Evolutionary conservation across 2,329 filamentous ascomycete genomes (phyloP).

Genomic region (Thermoascus crustaceus): DNA sequence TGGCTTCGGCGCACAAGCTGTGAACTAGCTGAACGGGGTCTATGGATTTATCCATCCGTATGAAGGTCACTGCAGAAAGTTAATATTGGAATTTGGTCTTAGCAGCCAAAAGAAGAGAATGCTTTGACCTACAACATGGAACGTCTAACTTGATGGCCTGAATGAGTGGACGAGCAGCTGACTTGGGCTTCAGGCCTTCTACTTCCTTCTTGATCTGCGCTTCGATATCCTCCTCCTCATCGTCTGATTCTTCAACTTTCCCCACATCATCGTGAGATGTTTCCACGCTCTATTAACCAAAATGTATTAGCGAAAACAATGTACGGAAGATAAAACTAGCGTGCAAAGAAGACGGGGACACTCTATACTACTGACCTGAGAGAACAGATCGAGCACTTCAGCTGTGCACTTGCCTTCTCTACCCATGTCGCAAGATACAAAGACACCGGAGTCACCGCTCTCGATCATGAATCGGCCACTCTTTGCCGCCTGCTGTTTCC

Average conservation of each 20-base stretch:
- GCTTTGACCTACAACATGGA: slow-evolving; percentile 35
- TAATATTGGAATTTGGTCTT: slow-evolving; percentile 8
- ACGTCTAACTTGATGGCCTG: slow-evolving; percentile 47
- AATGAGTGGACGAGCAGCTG: slow-evolving; percentile 41
- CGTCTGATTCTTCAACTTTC: slow-evolving; percentile 21
- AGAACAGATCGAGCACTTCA: slow-evolving; percentile 51
- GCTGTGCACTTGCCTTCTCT: slow-evolving; percentile 52
- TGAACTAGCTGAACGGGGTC: slow-evolving; percentile 55
- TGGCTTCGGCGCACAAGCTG: slow-evolving; percentile 49
- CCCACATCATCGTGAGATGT: slow-evolving; percentile 7
- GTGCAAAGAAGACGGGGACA: slow-evolving; percentile 4
- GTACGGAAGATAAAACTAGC: slow-evolving; percentile 6
- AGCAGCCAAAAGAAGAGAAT: slow-evolving; percentile 4
- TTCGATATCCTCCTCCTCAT: slow-evolving; percentile 49
- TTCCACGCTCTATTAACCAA: slow-evolving; percentile 12
- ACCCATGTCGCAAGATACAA: slow-evolving; percentile 55
- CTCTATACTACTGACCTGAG: slow-evolving; percentile 36
- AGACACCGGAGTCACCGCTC: slow-evolving; percentile 52
- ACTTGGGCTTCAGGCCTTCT: slow-evolving; percentile 43
- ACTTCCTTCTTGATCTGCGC: slow-evolving; percentile 53
- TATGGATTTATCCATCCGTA: slow-evolving; percentile 48
- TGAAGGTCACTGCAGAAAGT: slow-evolving; percentile 44
- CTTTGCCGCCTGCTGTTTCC: slow-evolving; percentile 18
- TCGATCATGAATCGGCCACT: slow-evolving; percentile 21
- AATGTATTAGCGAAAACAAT: not conserved